These are phyloP conservation scores for Tricholomella constricta DNA, from an alignment of 768 basidiomycete genomes.

Conservation along the genomic window DNA sequence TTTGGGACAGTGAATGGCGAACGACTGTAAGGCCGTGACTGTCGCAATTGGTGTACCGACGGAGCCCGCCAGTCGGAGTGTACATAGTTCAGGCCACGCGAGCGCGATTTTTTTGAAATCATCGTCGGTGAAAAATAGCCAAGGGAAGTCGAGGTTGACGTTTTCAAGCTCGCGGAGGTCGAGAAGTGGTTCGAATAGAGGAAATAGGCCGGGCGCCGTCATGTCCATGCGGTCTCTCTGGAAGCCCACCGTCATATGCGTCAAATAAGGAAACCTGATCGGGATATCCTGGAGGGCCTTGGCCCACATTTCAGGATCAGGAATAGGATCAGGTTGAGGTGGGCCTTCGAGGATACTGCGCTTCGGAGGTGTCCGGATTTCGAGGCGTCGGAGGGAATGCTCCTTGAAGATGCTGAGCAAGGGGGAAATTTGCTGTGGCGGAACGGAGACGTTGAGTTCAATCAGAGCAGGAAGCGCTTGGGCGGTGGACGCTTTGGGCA, in stretches of 20 bases:
- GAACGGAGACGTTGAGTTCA: neutral
- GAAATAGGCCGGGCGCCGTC: neutral
- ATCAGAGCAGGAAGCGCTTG: conserved; percentile 2
- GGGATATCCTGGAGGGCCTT: conserved; percentile 1
- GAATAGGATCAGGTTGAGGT: neutral
- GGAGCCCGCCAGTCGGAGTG: neutral
- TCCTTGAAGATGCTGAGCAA: conserved; percentile 6
- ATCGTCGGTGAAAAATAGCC: conserved; percentile 3
- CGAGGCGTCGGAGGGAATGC: conserved; percentile 5
- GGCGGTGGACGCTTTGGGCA: neutral
- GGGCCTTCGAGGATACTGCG: neutral
- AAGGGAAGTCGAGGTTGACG: conserved; percentile 5
- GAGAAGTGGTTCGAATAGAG: conserved; percentile 8
- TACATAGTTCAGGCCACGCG: conserved; percentile 1
- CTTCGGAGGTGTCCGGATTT: neutral
- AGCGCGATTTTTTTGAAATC: conserved; percentile 5
- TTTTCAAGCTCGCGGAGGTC: conserved; percentile 4
- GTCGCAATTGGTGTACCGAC: conserved; percentile 6
- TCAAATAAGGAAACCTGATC: conserved; percentile 3
- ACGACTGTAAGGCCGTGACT: neutral
- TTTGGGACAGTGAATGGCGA: conserved; percentile 4
- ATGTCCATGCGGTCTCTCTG: neutral
- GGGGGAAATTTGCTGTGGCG: neutral
- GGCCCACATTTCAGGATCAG: neutral
- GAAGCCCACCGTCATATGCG: neutral